A percentile compares a stretch with the other conserved stretches of the same genome.
phyloP scores from a whole-genome alignment of 1,284 basidiomycete species.

The Erythrobasidium hasegawianum region DNA sequence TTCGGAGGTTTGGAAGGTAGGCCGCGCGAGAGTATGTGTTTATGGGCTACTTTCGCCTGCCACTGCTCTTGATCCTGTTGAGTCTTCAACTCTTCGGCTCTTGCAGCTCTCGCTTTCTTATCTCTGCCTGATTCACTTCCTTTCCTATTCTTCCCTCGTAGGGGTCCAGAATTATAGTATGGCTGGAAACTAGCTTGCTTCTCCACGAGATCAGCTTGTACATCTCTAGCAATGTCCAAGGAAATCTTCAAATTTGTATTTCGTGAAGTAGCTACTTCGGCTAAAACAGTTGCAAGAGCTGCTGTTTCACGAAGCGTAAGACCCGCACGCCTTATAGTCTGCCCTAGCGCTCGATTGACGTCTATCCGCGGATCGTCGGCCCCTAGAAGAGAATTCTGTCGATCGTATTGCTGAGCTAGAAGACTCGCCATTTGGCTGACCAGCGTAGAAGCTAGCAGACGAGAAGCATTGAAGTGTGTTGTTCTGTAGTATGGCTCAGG shows the following conservation, averaged over 20 bases:
- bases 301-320: constrained; percentile 17
- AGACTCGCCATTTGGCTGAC: constrained; percentile 18
- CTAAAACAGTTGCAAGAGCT: constrained; percentile 23
- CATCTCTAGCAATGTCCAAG: constrained; percentile 17
- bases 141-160: constrained; percentile 17
- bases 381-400: constrained; percentile 28
- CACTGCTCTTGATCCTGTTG: neutral
- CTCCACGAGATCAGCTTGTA: constrained; percentile 20
- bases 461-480: constrained; percentile 16
- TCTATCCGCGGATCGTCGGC: constrained; percentile 25
- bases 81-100: neutral
- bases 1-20: too few species aligned
- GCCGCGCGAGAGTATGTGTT: too few species aligned
- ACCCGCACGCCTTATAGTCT: constrained; percentile 24
- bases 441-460: constrained; percentile 19
- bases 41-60: too few species aligned
- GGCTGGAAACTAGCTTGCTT: constrained; percentile 12
- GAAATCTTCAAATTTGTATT: constrained; percentile 25
- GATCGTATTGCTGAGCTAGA: constrained; percentile 29
- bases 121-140: too few species aligned
- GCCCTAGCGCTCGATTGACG: constrained; percentile 10
- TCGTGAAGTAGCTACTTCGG: constrained; percentile 15
- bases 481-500: constrained; percentile 2
- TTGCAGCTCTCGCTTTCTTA: too few species aligned
- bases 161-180: constrained; percentile 6